Evolutionary conservation across 177 flowering plant genomes (phyloP).

Genomic region (Vitis hybrid): DNA sequence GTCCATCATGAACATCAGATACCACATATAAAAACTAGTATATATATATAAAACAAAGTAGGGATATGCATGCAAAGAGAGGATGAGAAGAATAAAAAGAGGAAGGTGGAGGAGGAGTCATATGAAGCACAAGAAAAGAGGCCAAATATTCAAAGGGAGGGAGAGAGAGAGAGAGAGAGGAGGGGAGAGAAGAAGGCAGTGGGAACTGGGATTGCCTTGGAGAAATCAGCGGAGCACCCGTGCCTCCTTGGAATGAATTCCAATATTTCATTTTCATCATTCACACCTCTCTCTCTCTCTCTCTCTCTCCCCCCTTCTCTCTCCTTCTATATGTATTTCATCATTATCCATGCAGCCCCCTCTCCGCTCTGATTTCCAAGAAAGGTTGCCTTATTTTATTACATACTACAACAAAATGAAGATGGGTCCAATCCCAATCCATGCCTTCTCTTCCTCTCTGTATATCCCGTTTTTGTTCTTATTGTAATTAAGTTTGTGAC

Average conservation of each 20-base stretch:
- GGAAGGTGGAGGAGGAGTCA: not conserved
- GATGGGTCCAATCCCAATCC: conserved; percentile 1
- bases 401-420: conserved; percentile 2
- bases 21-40: no score
- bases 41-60: no score
- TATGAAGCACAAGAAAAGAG: conserved; percentile 8
- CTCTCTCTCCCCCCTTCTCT: not conserved
- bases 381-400: conserved; percentile 15
- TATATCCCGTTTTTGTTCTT: no score
- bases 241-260: conserved; percentile 36
- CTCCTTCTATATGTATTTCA: not conserved
- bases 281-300: conserved; percentile 9
- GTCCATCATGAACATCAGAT: no score
- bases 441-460: conserved; percentile 8
- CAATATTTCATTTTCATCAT: not conserved
- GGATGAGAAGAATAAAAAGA: no score
- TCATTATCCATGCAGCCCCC: conserved; percentile 7
- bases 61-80: no score
- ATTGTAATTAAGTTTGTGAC: no score
- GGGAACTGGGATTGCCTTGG: conserved; percentile 40
- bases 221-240: conserved; percentile 60
- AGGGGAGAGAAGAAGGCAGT: not conserved
- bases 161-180: not conserved
- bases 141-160: not conserved
- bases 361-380: conserved; percentile 21